A percentile compares a stretch with the other conserved stretches of the same genome.
phyloP scores from a whole-genome alignment of 179 eudicot genomes.

The Beta lomatogona region DNA sequence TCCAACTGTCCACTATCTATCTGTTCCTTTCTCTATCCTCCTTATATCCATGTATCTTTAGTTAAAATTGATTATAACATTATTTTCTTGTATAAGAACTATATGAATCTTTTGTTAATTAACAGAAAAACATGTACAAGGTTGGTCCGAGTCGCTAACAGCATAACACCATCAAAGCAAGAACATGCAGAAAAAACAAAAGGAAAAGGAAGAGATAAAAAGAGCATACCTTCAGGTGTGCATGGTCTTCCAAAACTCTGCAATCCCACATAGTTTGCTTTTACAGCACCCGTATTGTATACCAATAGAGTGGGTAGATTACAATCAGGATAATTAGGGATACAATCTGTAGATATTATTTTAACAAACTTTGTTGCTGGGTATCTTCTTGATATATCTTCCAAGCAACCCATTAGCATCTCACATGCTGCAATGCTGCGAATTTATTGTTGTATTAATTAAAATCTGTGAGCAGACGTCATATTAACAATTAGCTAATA shows the following conservation, averaged over 20 bases:
- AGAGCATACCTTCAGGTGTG: constrained; percentile 82
- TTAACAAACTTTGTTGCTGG: constrained; percentile 94
- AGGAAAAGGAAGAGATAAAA: not conserved
- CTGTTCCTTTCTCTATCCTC: no score
- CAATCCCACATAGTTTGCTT: constrained; percentile 82
- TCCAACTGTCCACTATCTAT: no score
- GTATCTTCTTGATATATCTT: constrained; percentile 73
- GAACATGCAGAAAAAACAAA: not conserved
- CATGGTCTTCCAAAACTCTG: constrained; percentile 77
- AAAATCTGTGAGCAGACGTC: not conserved
- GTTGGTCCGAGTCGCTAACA: no score
- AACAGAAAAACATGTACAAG: no score
- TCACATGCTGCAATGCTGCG: constrained; percentile 68
- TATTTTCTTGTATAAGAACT: no score
- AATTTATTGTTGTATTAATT: not conserved
- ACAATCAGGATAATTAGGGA: constrained; percentile 88
- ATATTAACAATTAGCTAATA: not conserved
- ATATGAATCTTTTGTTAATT: no score
- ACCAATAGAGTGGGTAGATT: constrained; percentile 93
- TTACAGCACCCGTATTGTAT: constrained; percentile 83
- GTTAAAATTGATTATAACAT: no score
- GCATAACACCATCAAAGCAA: not conserved
- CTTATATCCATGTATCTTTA: no score
- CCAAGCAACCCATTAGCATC: constrained; percentile 70
- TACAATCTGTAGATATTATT: constrained; percentile 93